A percentile compares a stretch with the other conserved stretches of the same genome.
Evolutionary conservation across 2,329 filamentous ascomycete species (phyloP).

Genomic region (Talaromyces atroroseus): DNA sequence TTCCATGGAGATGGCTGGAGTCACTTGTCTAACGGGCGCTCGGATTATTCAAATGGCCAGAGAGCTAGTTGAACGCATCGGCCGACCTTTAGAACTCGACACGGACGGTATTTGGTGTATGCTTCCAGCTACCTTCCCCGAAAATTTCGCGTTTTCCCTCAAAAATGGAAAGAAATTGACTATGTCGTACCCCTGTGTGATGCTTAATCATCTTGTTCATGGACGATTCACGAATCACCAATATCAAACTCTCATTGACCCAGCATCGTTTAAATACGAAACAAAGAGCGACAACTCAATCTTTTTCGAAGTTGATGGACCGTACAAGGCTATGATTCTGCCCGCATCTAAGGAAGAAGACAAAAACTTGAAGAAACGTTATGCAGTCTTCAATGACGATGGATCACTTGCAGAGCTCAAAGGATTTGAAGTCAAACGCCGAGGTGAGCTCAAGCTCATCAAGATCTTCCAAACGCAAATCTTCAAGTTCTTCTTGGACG

Average conservation of each 20-base stretch:
- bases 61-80: conserved; percentile 86
- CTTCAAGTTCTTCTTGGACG: conserved; percentile 98
- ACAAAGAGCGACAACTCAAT: conserved; percentile 98
- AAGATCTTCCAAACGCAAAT: conserved; percentile 99
- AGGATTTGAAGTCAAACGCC: conserved; percentile 93
- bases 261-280: conserved; percentile 78
- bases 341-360: conserved; percentile 98
- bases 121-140: conserved; percentile 89
- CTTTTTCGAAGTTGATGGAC: conserved; percentile 98
- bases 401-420: conserved; percentile 93
- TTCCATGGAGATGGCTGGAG: conserved; percentile 98
- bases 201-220: conserved; percentile 97
- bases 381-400: conserved; percentile 98
- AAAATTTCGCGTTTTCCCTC: conserved; percentile 90
- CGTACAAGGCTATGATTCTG: conserved; percentile 94
- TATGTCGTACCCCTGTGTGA: conserved; percentile 98
- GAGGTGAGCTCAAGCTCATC: conserved; percentile 97
- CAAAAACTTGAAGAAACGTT: conserved; percentile 98
- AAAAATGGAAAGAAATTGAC: conserved; percentile 93
- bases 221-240: conserved; percentile 94
- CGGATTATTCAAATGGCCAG: conserved; percentile 96
- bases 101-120: conserved; percentile 99
- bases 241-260: conserved; percentile 83
- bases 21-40: conserved; percentile 93
- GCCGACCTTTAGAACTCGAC: conserved; percentile 86